Percentiles rank a stretch among this genome's conserved stretches.
phyloP scores from a whole-genome alignment of 768 basidiomycete genomes.

The Boletus subcaerulescens region DNA sequence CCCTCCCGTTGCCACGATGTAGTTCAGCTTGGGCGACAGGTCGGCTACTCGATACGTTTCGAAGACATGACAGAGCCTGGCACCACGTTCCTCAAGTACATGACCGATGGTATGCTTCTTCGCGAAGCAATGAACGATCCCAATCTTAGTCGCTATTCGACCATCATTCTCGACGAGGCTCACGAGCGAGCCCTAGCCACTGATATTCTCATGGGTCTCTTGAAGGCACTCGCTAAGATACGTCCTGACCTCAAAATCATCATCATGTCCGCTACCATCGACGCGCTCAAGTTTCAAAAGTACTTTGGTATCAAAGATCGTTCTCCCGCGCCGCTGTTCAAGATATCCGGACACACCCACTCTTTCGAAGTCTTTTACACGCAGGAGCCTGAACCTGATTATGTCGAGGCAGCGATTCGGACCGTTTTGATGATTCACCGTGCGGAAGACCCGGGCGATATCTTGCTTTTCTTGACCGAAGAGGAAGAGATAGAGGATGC shows the following conservation, averaged over 20 bases:
- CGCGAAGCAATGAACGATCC: constrained; percentile 98
- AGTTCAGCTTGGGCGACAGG: constrained; percentile 92
- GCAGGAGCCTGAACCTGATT: constrained; percentile 90
- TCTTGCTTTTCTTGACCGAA: constrained; percentile 93
- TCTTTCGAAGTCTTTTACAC: constrained; percentile 96
- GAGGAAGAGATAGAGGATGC: constrained; percentile 98
- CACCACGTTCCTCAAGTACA: constrained; percentile 96
- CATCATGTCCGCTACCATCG: constrained; percentile 97
- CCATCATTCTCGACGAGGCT: constrained; percentile 97
- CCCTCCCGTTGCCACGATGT: constrained; percentile 3
- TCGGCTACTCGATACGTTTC: constrained; percentile 97
- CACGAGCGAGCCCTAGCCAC: constrained; percentile 98
- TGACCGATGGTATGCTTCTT: constrained; percentile 99
- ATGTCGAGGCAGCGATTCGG: constrained; percentile 94
- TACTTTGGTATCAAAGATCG: constrained; percentile 65
- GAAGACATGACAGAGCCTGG: constrained; percentile 82
- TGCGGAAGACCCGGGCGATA: constrained; percentile 89
- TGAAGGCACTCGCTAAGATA: constrained; percentile 79
- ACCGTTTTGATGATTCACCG: constrained; percentile 97
- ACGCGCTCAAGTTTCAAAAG: constrained; percentile 93
- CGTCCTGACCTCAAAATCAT: constrained; percentile 93
- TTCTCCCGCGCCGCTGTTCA: constrained; percentile 71
- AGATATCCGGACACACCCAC: constrained; percentile 90
- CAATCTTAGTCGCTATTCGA: constrained; percentile 83
- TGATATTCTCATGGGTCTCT: constrained; percentile 96